These are phyloP conservation scores for Boechera divaricarpa DNA, from an alignment of 345 rosid genomes.

Conservation along the genomic window DNA sequence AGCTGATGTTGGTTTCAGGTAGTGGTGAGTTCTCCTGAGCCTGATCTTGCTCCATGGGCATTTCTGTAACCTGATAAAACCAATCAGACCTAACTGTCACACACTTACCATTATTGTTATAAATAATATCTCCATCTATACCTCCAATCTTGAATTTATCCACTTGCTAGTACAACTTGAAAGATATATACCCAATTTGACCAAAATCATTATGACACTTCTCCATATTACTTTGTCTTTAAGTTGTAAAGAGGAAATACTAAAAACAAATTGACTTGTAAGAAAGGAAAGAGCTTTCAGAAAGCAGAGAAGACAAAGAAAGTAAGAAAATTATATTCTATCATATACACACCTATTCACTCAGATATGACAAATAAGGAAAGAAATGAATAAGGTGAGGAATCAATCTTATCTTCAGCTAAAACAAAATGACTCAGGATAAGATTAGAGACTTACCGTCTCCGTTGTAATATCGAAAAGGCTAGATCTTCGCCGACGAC, in stretches of 20 bases:
- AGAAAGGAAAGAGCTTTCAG: conserved; percentile 16
- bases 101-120: conserved; percentile 18
- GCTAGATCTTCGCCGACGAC: conserved; percentile 94
- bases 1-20: conserved; percentile 47
- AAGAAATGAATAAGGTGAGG: not conserved
- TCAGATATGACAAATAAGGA: not conserved
- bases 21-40: conserved; percentile 50
- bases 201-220: conserved; percentile 3
- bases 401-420: not conserved
- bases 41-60: conserved; percentile 61
- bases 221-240: not conserved
- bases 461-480: conserved; percentile 96
- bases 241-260: conserved; percentile 19
- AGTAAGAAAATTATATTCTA: not conserved
- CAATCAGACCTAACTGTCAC: conserved; percentile 29
- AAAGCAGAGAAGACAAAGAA: conserved; percentile 34
- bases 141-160: not conserved
- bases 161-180: conserved; percentile 11
- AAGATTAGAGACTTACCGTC: conserved; percentile 50
- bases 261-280: conserved; percentile 1
- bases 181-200: conserved; percentile 13
- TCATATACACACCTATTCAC: not conserved
- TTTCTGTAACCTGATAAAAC: conserved; percentile 57
- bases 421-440: not conserved
- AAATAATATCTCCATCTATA: not conserved